Conservation (phyloP, 371 early-diverging fungal genomes). For the Capillidium heterosporum region DNA sequence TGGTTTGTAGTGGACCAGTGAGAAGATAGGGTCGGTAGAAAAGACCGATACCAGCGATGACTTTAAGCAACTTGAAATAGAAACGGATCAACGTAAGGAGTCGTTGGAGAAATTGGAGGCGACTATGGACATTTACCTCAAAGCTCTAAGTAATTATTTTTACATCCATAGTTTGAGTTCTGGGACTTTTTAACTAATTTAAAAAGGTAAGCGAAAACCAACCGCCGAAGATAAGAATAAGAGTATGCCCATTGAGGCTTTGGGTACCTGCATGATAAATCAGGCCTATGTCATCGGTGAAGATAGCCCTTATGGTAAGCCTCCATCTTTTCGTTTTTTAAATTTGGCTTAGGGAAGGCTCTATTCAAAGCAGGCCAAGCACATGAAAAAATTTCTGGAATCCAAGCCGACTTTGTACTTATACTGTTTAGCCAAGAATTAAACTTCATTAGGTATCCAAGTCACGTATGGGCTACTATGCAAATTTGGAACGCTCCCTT, state of each 20-base stretch:
- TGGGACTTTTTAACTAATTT: constrained; percentile 12
- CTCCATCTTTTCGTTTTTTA: constrained; percentile 4
- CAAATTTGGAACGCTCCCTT: not conserved
- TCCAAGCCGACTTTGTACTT: constrained; percentile 26
- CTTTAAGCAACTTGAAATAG: constrained; percentile 8
- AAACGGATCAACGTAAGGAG: constrained; percentile 8
- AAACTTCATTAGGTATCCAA: constrained; percentile 13
- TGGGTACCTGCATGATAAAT: constrained; percentile 33
- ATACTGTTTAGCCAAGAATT: constrained; percentile 2
- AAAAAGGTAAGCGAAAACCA: constrained; percentile 27
- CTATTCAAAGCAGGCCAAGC: constrained; percentile 37
- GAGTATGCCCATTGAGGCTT: constrained; percentile 30
- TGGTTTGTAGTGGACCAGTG: constrained; percentile 10
- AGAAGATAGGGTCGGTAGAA: constrained; percentile 7
- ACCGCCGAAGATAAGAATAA: constrained; percentile 42
- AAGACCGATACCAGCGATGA: constrained; percentile 12
- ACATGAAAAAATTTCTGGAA: constrained; percentile 33
- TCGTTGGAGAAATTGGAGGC: constrained; percentile 6
- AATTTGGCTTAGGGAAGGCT: constrained; percentile 18
- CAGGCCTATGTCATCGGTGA: constrained; percentile 33
- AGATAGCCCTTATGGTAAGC: constrained; percentile 36
- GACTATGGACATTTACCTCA: constrained; percentile 7
- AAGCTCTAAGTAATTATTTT: constrained; percentile 13
- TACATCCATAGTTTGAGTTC: constrained; percentile 15
- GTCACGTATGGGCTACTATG: constrained; percentile 9